Conservation (phyloP, 2,329 filamentous ascomycete species). For the Orbilia brochopaga region DNA sequence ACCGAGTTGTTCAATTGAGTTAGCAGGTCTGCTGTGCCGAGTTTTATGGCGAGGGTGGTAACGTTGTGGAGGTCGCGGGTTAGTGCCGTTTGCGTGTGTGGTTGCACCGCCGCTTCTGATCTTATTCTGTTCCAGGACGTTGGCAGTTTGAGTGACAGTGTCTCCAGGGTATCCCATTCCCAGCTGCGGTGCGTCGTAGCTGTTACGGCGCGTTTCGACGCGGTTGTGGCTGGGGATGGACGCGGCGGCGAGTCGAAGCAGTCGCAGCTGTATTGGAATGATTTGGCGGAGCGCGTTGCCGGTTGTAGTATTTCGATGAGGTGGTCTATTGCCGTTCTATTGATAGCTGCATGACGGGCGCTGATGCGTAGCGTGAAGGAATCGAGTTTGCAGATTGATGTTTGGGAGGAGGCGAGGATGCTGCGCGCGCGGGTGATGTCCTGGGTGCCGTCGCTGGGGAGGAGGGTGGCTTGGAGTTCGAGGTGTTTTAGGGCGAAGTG, state of each 20-base stretch:
- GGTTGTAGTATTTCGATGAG: conserved; percentile 22
- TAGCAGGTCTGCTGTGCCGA: conserved; percentile 9
- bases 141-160: conserved; percentile 30
- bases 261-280: conserved; percentile 25
- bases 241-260: conserved; percentile 12
- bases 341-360: conserved; percentile 15
- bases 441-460: conserved; percentile 19
- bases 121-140: background rate
- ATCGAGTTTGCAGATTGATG: conserved; percentile 24
- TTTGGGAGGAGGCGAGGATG: conserved; percentile 8
- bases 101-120: background rate
- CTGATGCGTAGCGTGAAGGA: conserved; percentile 24
- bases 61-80: conserved; percentile 15
- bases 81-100: background rate
- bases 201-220: conserved; percentile 13
- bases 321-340: conserved; percentile 23
- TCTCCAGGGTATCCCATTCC: conserved; percentile 43
- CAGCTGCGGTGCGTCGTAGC: conserved; percentile 1
- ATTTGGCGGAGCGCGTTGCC: conserved; percentile 19
- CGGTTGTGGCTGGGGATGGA: no score
- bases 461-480: conserved; percentile 37
- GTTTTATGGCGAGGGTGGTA: conserved; percentile 1
- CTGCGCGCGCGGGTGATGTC: conserved; percentile 1
- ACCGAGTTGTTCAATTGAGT: background rate
- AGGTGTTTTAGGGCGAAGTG: conserved; percentile 44